A percentile compares a stretch with the other conserved stretches of the same genome.
phyloP scores from a whole-genome alignment of 305 asterid genomes.

The Solanum hybrid region DNA sequence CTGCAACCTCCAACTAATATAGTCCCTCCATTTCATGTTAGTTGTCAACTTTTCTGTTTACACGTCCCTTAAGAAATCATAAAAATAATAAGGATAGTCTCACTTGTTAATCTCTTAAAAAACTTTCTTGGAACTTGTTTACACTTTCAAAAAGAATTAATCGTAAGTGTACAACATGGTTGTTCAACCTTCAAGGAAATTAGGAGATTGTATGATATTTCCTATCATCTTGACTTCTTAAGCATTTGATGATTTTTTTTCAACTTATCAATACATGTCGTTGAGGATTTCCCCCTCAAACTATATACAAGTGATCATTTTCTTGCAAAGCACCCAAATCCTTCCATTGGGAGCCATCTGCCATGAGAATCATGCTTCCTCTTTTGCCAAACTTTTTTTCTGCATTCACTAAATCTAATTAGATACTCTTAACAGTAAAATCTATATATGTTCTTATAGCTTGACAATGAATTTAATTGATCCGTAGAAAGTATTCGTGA shows the following conservation, averaged over 20 bases:
- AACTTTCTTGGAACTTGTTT: neutral
- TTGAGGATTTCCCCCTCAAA: neutral
- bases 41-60: neutral
- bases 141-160: neutral
- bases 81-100: neutral
- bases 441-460: neutral
- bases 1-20: neutral
- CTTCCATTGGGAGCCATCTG: slow-evolving; percentile 64
- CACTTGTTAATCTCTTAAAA: neutral
- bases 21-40: neutral
- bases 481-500: neutral
- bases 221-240: neutral
- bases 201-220: neutral
- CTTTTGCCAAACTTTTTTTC: slow-evolving; percentile 59
- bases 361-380: slow-evolving; percentile 55
- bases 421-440: neutral
- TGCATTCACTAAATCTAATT: slow-evolving; percentile 29
- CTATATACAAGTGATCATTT: slow-evolving; percentile 72
- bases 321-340: slow-evolving; percentile 64
- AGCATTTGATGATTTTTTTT: neutral
- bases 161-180: neutral
- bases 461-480: neutral
- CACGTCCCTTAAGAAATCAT: neutral
- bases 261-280: slow-evolving; percentile 11
- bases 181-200: no score